Conservation (phyloP, 257 asterid genomes). For the Solanum gracilifrons region DNA sequence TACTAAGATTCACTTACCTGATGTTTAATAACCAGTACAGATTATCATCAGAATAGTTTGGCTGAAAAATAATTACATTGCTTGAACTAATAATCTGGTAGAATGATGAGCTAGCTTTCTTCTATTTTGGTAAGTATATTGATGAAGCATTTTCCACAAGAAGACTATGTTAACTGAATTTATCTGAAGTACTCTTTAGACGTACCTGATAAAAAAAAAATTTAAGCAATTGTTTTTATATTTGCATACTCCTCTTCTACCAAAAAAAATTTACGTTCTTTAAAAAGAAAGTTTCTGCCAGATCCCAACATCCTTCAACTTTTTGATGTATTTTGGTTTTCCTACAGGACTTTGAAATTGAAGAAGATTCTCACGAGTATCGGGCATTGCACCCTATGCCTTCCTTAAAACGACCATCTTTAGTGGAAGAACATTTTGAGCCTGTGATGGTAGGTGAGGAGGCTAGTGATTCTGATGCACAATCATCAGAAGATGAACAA, state of each 20-base stretch:
- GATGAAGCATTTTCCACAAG: not conserved
- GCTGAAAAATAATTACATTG: not conserved
- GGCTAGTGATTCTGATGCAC: slow-evolving; percentile 46
- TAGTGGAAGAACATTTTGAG: slow-evolving; percentile 80
- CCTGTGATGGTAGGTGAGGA: slow-evolving; percentile 49
- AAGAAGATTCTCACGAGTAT: slow-evolving; percentile 60
- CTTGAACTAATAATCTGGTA: not conserved
- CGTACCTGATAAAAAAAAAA: not conserved
- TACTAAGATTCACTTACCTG: not conserved
- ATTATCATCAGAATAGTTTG: not conserved
- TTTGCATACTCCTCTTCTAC: not conserved
- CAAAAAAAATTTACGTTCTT: not conserved
- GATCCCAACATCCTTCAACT: not conserved
- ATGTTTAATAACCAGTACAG: not conserved
- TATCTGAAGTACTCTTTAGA: not conserved
- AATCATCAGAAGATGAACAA: slow-evolving; percentile 43
- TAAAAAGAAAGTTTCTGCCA: not conserved
- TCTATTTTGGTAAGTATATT: not conserved
- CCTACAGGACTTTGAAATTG: slow-evolving; percentile 78
- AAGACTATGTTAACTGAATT: not conserved
- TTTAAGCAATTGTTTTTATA: not conserved
- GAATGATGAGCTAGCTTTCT: not conserved
- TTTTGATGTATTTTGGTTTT: not conserved
- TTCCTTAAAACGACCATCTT: slow-evolving; percentile 44
- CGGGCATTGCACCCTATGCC: slow-evolving; percentile 69